Evolutionary conservation across 345 rosid genomes (phyloP), one percentile per base, ranked within the genome.

Genomic region (Eucalyptus curtisii): DNA sequence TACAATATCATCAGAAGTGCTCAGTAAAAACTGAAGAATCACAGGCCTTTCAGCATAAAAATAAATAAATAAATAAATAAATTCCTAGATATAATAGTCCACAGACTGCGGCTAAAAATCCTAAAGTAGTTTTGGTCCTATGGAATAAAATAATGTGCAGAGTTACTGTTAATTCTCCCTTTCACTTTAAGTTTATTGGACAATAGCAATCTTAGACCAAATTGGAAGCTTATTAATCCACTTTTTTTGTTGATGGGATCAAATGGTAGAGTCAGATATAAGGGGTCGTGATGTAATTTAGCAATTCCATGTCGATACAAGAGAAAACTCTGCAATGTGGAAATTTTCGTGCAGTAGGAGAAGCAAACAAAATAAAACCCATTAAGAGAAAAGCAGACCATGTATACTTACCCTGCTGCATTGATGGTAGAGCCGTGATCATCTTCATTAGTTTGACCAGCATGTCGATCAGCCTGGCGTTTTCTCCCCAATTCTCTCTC

Each of bases 401-500:
- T 81, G 48, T 42, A 87, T 49, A 59, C 94, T 90, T 90, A 97
- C 99, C 95, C 91, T 92, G 90, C 95, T 14, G 44, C 88, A 88
- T 91, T 91, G 57, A 86, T 90, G 90, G 91, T 57, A 49, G 37
- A 42, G 79, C 86, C 87, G 44, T 45, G 90, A 59, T 68, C 90
- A n/a, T 87, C 90, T 87, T 86, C 89, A 89, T 87, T 90, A 87
- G 33, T 87, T 88, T 93, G 86, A 71, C 12, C 81, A 27, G 92
- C 76, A 88, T 50, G 90, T 66, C 49, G 92, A 85, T 91, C 96
- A 82, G 94, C 92, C 84, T 82, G 91, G 85, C 89, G 89, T 87
- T 94, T 94, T 89, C 92, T 94, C 87, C 91, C 97, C 80, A 88
- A 90, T 92, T 98, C 99, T 91, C 92, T 94, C 90, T 91, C 95